Percentiles rank a stretch among this genome's conserved stretches.
These are phyloP conservation scores for Cicer cuneatum DNA, from an alignment of 306 rosid species.

Conservation along the genomic window DNA sequence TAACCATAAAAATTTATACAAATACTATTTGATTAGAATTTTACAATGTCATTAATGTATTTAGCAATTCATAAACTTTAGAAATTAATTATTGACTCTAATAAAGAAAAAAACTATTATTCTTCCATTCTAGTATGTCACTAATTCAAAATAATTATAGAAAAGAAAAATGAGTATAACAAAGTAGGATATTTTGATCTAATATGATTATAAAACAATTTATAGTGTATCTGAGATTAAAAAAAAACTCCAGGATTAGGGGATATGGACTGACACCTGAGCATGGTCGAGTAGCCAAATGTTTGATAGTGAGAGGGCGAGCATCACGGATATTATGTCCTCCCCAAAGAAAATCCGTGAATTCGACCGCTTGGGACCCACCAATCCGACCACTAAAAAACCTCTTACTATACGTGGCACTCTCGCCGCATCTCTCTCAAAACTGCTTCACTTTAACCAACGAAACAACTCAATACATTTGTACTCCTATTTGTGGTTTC, in stretches of 20 bases:
- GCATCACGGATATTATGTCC: constrained; percentile 21
- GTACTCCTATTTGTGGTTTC: constrained; percentile 1
- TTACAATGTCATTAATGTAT: too few species aligned
- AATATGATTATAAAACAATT: too few species aligned
- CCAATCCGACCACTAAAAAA: not conserved
- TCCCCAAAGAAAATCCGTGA: not conserved
- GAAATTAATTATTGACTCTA: too few species aligned
- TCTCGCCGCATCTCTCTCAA: constrained; percentile 16
- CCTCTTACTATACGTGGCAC: not conserved
- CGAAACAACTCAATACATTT: constrained; percentile 11
- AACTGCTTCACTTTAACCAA: constrained; percentile 1
- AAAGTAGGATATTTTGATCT: too few species aligned
- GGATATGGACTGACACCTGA: not conserved
- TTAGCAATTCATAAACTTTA: too few species aligned
- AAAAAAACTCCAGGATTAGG: not conserved
- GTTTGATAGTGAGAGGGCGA: not conserved
- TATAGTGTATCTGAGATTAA: too few species aligned
- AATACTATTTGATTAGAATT: too few species aligned
- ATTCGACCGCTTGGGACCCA: constrained; percentile 14
- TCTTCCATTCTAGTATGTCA: too few species aligned
- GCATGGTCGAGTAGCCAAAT: constrained; percentile 1
- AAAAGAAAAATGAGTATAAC: too few species aligned
- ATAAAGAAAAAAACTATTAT: too few species aligned
- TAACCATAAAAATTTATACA: too few species aligned
- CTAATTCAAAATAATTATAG: too few species aligned